Percentiles rank a stretch among this genome's conserved stretches.
Conservation (phyloP, 345 rosid genomes). For the thale cress (Arabidopsis thaliana) region TAIR10.1 NC_003076.8:16624501-16625000, state of each 20-base stretch:
- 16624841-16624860: not conserved
- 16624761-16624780: not conserved
- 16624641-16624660: not conserved
- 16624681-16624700: slow-evolving; percentile 22
- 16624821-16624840: not conserved
- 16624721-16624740: slow-evolving; percentile 6
- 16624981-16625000: not conserved
- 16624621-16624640: not conserved
- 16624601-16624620: not conserved
- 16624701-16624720: slow-evolving; percentile 34
- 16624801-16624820: not conserved
- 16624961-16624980: too few species aligned
- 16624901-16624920: too few species aligned
- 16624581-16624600: not conserved
- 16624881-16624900: not conserved
- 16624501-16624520: slow-evolving; percentile 63
- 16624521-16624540: slow-evolving; percentile 58
- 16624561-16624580: slow-evolving; percentile 46
- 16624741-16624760: not conserved
- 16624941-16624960: not conserved
- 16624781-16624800: not conserved
- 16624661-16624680: slow-evolving; percentile 7
- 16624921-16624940: too few species aligned
- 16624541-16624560: slow-evolving; percentile 55
- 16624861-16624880: not conserved